Evolutionary conservation across 352 stramenopile species (phyloP).

Genomic region (Synura sp.): DNA sequence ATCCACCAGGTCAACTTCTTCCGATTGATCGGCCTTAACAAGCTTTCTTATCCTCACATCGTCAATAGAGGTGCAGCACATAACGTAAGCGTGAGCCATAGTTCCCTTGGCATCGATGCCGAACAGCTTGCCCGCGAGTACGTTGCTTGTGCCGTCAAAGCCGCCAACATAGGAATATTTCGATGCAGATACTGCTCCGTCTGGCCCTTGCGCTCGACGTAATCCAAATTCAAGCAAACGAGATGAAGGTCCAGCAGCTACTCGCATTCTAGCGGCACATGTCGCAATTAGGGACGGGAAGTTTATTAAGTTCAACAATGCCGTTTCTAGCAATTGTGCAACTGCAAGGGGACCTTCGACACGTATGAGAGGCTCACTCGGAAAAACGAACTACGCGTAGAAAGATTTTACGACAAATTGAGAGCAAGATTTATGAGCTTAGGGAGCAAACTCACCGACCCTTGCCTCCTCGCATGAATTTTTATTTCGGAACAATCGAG

Average conservation of each 20-base stretch:
- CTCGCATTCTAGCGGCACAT: conserved; percentile 93
- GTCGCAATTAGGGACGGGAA: conserved; percentile 92
- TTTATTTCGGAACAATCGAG: conserved; percentile 87
- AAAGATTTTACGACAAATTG: not conserved
- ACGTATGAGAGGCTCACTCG: conserved; percentile 83
- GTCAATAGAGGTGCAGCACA: conserved; percentile 69
- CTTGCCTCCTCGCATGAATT: conserved; percentile 88
- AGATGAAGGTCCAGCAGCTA: conserved; percentile 70
- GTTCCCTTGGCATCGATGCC: conserved; percentile 92
- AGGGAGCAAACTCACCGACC: conserved; percentile 42
- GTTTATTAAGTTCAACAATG: conserved; percentile 95
- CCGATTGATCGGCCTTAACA: conserved; percentile 49
- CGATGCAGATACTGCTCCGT: conserved; percentile 92
- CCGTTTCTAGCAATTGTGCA: conserved; percentile 95
- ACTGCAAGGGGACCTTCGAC: conserved; percentile 88
- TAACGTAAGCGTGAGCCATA: conserved; percentile 95
- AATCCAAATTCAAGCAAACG: conserved; percentile 82
- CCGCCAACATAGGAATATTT: conserved; percentile 96
- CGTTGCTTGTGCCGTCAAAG: conserved; percentile 94
- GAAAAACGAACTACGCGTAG: conserved; percentile 74
- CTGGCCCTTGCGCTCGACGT: conserved; percentile 85
- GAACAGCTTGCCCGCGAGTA: conserved; percentile 91
- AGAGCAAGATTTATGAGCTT: too few relatives aligned
- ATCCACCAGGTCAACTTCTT: conserved; percentile 70
- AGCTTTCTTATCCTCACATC: conserved; percentile 46